Evolutionary conservation across 2,329 filamentous ascomycete genomes (phyloP).

Genomic region (Xylaria sp.): DNA sequence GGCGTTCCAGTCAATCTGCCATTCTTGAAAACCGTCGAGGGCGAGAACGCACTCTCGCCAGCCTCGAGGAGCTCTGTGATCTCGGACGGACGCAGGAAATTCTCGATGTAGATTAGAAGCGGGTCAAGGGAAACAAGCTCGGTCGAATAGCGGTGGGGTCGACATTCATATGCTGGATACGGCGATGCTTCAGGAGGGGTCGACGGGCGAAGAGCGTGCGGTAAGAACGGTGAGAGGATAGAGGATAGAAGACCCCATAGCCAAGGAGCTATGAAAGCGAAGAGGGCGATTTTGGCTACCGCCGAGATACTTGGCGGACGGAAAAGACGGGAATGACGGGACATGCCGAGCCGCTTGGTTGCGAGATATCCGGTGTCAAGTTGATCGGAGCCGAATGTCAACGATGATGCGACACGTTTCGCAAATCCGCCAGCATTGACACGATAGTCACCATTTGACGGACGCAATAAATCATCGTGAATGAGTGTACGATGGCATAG

Average conservation of each 20-base stretch:
- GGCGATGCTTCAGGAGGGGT: conserved; percentile 11
- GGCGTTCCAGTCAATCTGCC: conserved; percentile 49
- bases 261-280: conserved; percentile 37
- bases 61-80: conserved; percentile 50
- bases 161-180: conserved; percentile 33
- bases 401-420: conserved; percentile 7
- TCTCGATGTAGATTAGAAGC: conserved; percentile 56
- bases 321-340: conserved; percentile 17
- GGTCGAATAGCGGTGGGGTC: conserved; percentile 50
- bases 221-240: conserved; percentile 30
- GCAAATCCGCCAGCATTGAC: conserved; percentile 14
- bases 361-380: neutral
- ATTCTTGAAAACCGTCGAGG: conserved; percentile 52
- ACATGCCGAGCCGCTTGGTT: conserved; percentile 23
- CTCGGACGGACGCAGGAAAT: conserved; percentile 52
- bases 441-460: conserved; percentile 7
- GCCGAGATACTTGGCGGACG: conserved; percentile 35
- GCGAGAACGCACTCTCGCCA: conserved; percentile 51
- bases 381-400: conserved; percentile 3
- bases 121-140: conserved; percentile 56
- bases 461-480: conserved; percentile 6
- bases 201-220: conserved; percentile 28
- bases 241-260: conserved; percentile 25
- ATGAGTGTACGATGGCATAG: conserved; percentile 6
- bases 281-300: conserved; percentile 32